phyloP scores from a whole-genome alignment of 2,329 filamentous ascomycete genomes.

The Xylariaceae sp. region DNA sequence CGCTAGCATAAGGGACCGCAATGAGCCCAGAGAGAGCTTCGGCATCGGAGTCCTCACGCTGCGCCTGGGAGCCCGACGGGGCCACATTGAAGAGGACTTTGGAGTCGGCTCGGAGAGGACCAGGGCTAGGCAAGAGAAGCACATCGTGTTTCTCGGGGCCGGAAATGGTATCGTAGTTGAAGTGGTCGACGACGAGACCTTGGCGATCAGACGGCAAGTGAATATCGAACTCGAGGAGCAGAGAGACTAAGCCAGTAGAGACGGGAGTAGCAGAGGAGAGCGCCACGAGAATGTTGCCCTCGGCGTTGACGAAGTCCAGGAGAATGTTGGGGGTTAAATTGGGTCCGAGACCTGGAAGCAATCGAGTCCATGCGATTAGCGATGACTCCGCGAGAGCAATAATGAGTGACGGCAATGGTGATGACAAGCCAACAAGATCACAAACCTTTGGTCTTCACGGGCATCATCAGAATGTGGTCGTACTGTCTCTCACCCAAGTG shows the following conservation, averaged over 20 bases:
- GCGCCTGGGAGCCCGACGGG: conserved; percentile 34
- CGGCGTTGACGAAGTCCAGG: conserved; percentile 83
- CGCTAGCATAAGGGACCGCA: conserved; percentile 76
- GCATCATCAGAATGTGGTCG: conserved; percentile 86
- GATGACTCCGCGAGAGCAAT: neutral
- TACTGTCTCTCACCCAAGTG: conserved; percentile 80
- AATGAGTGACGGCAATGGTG: neutral
- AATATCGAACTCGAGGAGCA: conserved; percentile 86
- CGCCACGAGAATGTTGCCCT: conserved; percentile 86
- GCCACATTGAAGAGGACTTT: conserved; percentile 72
- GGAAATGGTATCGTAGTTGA: conserved; percentile 77
- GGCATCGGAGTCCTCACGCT: neutral
- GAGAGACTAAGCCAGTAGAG: conserved; percentile 66
- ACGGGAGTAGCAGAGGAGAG: conserved; percentile 68
- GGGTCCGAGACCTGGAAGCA: conserved; percentile 68
- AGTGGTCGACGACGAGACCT: conserved; percentile 86
- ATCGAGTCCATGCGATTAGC: neutral
- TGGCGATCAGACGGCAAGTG: conserved; percentile 80
- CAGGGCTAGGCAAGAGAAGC: conserved; percentile 68
- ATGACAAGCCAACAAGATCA: neutral
- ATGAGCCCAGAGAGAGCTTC: conserved; percentile 43
- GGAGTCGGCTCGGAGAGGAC: conserved; percentile 59
- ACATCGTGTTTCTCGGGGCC: conserved; percentile 84
- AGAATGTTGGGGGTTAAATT: conserved; percentile 79
- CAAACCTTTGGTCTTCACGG: conserved; percentile 81